Percentiles rank a stretch among this genome's conserved stretches.
phyloP scores from a whole-genome alignment of 2,329 filamentous ascomycete genomes.

The Botrytis galanthina region DNA sequence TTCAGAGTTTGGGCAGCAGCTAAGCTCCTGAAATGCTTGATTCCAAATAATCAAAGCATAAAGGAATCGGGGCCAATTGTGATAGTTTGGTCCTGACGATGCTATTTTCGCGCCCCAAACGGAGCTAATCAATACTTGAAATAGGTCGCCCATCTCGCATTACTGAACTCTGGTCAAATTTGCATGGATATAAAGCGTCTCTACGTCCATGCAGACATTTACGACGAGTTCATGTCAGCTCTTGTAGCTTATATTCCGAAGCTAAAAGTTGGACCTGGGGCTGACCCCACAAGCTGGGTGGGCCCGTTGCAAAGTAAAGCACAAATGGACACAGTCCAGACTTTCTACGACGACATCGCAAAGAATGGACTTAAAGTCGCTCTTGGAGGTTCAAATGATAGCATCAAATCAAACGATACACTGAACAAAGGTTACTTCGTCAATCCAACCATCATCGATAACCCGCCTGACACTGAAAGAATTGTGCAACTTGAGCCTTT shows the following conservation, averaged over 20 bases:
- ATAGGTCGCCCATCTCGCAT: conserved; percentile 46
- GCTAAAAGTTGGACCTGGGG: conserved; percentile 41
- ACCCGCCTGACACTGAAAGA: conserved; percentile 53
- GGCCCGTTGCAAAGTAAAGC: conserved; percentile 62
- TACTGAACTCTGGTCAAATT: conserved; percentile 50
- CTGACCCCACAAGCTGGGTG: conserved; percentile 39
- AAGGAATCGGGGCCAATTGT: neutral
- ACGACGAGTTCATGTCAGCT: conserved; percentile 48
- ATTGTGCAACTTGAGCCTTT: conserved; percentile 61
- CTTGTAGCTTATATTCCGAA: conserved; percentile 46
- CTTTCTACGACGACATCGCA: conserved; percentile 53
- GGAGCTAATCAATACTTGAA: neutral
- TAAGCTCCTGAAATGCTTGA: no score
- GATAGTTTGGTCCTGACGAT: no score
- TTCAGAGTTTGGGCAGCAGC: no score
- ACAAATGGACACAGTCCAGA: conserved; percentile 55
- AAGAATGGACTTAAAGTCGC: conserved; percentile 52
- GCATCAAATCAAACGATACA: neutral
- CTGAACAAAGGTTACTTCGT: conserved; percentile 51
- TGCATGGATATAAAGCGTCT: conserved; percentile 57
- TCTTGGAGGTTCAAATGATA: conserved; percentile 38
- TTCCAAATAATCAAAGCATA: neutral
- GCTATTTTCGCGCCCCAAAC: neutral
- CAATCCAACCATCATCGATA: conserved; percentile 56
- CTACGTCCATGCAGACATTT: conserved; percentile 59